Evolutionary conservation across 1,139 yeast genomes (phyloP).

Genomic region (Protomyces arabidopsidicola): DNA sequence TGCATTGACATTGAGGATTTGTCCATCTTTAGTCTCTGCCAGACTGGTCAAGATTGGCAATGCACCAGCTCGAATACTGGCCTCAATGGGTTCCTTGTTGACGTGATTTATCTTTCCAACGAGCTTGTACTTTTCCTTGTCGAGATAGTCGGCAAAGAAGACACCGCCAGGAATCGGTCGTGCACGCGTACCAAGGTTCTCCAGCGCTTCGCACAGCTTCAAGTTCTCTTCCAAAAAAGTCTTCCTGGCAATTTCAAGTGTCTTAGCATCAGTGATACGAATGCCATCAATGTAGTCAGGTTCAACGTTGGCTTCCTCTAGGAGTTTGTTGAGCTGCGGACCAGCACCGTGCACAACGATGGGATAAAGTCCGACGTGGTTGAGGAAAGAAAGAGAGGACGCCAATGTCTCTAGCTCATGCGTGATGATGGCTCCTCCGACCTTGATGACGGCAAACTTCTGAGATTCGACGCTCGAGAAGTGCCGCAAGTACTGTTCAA

Average conservation of each 20-base stretch:
- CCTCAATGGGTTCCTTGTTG: conserved; percentile 86
- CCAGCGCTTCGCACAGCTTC: conserved; percentile 89
- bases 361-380: conserved; percentile 96
- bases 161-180: conserved; percentile 99
- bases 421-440: conserved; percentile 97
- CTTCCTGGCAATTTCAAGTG: conserved; percentile 93
- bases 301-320: conserved; percentile 91
- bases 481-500: conserved; percentile 91
- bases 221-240: conserved; percentile 94
- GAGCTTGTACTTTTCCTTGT: conserved; percentile 80
- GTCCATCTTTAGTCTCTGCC: conserved; percentile 96
- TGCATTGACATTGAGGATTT: conserved; percentile 92
- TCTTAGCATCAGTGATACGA: conserved; percentile 87
- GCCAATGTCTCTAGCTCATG: conserved; percentile 91
- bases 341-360: conserved; percentile 98
- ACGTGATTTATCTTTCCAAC: conserved; percentile 88
- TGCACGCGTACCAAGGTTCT: conserved; percentile 93
- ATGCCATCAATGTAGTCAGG: conserved; percentile 96
- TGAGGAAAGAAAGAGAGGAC: conserved; percentile 87
- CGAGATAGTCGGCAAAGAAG: conserved; percentile 86
- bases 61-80: conserved; percentile 93
- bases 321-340: conserved; percentile 90
- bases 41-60: conserved; percentile 91
- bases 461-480: conserved; percentile 83
- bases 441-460: conserved; percentile 96